Percentiles rank a stretch among this genome's conserved stretches.
phyloP scores from a whole-genome alignment of 2,329 filamentous ascomycete species.

The Nemania sp. region DNA sequence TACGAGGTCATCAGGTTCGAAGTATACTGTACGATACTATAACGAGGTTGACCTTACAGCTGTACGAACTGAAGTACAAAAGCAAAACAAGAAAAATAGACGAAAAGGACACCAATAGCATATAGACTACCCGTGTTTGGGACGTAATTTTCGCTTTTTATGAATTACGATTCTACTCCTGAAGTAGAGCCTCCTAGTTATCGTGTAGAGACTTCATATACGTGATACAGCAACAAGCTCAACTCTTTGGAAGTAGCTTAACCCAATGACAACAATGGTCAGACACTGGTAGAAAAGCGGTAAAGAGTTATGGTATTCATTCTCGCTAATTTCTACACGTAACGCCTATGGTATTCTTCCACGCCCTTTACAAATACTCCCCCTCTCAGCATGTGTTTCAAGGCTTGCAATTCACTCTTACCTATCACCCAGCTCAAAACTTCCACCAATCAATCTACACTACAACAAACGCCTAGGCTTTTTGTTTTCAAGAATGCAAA shows the following conservation, averaged over 20 bases:
- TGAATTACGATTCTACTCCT: too few relatives aligned
- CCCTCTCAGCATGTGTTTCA: background rate
- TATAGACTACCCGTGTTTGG: background rate
- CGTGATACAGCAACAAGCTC: background rate
- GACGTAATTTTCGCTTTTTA: too few relatives aligned
- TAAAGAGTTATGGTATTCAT: conserved; percentile 35
- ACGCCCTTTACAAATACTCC: conserved; percentile 1
- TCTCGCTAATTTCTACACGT: conserved; percentile 40
- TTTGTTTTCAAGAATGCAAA: conserved; percentile 16
- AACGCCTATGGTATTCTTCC: conserved; percentile 28
- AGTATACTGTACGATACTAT: conserved; percentile 13
- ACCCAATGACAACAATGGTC: conserved; percentile 1
- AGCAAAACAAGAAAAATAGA: background rate
- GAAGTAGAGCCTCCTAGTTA: too few relatives aligned
- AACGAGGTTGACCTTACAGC: background rate
- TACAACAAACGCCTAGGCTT: conserved; percentile 15
- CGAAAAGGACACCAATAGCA: background rate
- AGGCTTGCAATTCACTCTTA: conserved; percentile 11
- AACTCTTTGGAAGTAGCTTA: background rate
- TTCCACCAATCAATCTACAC: conserved; percentile 3
- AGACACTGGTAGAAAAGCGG: background rate
- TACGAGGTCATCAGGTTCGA: background rate
- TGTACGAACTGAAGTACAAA: background rate
- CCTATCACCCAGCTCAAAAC: conserved; percentile 14
- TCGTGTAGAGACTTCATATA: too few relatives aligned